These are phyloP conservation scores for Liriodendron chinense DNA, from an alignment of 164 flowering plant species.

Conservation along the genomic window DNA sequence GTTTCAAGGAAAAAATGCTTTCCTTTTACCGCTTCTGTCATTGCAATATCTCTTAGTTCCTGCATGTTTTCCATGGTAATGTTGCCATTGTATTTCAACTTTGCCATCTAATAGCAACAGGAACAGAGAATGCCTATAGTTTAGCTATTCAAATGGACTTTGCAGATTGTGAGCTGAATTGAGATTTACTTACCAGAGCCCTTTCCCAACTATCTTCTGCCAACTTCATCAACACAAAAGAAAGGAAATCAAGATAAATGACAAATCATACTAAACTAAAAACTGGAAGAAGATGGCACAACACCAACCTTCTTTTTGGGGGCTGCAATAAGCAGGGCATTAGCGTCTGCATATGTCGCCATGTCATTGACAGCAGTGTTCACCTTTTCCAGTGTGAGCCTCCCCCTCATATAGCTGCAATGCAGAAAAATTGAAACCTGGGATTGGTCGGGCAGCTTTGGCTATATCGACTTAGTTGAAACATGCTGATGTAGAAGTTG, in stretches of 20 bases:
- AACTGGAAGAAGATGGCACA: neutral
- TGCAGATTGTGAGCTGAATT: neutral
- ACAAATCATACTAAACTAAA: neutral
- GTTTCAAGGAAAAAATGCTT: slow-evolving; percentile 80
- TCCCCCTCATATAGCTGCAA: slow-evolving; percentile 92
- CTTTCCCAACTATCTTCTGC: slow-evolving; percentile 69
- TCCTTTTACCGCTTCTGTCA: slow-evolving; percentile 64
- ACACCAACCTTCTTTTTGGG: slow-evolving; percentile 71
- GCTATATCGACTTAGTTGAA: neutral
- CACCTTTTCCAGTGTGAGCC: slow-evolving; percentile 86
- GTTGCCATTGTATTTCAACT: neutral
- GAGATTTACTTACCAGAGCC: slow-evolving; percentile 66
- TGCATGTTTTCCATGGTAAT: slow-evolving; percentile 24
- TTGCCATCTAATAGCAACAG: neutral
- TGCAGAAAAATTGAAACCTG: neutral
- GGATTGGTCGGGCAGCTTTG: neutral
- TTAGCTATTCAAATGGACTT: neutral
- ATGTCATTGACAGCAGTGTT: slow-evolving; percentile 88
- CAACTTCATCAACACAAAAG: slow-evolving; percentile 47
- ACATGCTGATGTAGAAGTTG: no score
- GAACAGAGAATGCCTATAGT: neutral
- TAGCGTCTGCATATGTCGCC: slow-evolving; percentile 88
- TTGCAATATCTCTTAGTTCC: slow-evolving; percentile 82
- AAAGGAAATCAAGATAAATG: slow-evolving; percentile 22
- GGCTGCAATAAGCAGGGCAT: slow-evolving; percentile 72